A percentile compares a stretch with the other conserved stretches of the same genome.
phyloP scores from a whole-genome alignment of 108 stramenopile species.

The Licmophora abbreviata region DNA sequence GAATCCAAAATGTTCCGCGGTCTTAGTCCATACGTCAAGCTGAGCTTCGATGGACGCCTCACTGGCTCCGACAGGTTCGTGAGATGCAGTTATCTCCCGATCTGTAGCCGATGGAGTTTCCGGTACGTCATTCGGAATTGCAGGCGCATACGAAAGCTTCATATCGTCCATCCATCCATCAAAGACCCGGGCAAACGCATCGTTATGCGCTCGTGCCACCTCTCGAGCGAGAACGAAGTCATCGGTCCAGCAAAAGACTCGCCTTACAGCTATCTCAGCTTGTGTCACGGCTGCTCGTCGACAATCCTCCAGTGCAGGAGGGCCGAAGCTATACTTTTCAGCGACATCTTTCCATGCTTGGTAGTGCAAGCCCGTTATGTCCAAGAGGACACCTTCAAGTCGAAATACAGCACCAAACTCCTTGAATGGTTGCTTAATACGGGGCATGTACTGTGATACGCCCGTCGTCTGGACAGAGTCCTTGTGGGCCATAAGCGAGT shows the following conservation, averaged over 20 bases:
- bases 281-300: slow-evolving; percentile 42
- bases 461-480: slow-evolving; percentile 46
- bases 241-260: slow-evolving; percentile 56
- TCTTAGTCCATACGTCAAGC: slow-evolving; percentile 41
- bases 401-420: slow-evolving; percentile 74
- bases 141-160: slow-evolving; percentile 9
- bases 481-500: slow-evolving; percentile 55
- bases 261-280: slow-evolving; percentile 52
- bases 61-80: background rate
- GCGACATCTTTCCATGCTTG: slow-evolving; percentile 68
- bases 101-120: slow-evolving; percentile 2
- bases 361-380: slow-evolving; percentile 53
- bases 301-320: slow-evolving; percentile 37
- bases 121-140: slow-evolving; percentile 4
- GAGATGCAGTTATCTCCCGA: background rate
- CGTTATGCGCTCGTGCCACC: slow-evolving; percentile 24
- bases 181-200: slow-evolving; percentile 40
- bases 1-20: slow-evolving; percentile 31
- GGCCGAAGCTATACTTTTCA: slow-evolving; percentile 31
- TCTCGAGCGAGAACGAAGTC: slow-evolving; percentile 37
- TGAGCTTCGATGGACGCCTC: background rate
- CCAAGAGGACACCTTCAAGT: slow-evolving; percentile 68
- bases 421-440: slow-evolving; percentile 61
- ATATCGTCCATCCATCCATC: slow-evolving; percentile 38
- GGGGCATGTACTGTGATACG: slow-evolving; percentile 45